Evolutionary conservation across 139 green algal species (phyloP), one percentile per base, ranked within the genome.

Genomic region (Desmodesmus armatus): DNA sequence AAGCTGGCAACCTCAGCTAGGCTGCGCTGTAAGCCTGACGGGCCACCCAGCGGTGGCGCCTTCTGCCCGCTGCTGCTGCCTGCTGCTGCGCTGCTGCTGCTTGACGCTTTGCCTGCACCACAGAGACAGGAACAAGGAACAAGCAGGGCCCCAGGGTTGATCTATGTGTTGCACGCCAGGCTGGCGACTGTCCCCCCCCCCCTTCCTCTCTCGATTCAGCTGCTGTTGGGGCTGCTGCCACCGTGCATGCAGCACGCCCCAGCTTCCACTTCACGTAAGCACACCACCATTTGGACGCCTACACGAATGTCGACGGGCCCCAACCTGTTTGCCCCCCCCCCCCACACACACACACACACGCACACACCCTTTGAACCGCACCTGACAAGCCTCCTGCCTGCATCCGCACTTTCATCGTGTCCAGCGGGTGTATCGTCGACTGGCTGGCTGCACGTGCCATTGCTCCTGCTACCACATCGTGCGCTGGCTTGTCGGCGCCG

Each of bases 381-480:
- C 60, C 60, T 69, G n/a, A 29, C 60, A 69, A 51, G 7, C 43
- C 83, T 29, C 85, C 82, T 29, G 88, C 76, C 78, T 94, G 91
- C 88, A 94, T 90, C 0, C 88, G 87, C 0, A 94, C 92, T 87
- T 96, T 96, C 13, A 96, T 62, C 0, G 93, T 96, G 83, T 96
- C 92, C 21, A 96, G 78, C 23, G 93, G 93, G 62, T 96, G 93
- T 29, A 96, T 95, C 31, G 92, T 94, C 75, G 51, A 78, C 84
- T 96, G 93, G 17, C 85, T 90, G 47, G 86, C 86, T 39, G 92
- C 92, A 25, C 93, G 86, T 11, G 94, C 94, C 72, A 94, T 80
- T 0, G 92, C 91, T 1, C 94, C 94, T 31, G 91, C 90, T 0
- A 97, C 31, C 0, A 96, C 92, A 82, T 97, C 93, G 49, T 85